Evolutionary conservation across 2,329 filamentous ascomycete genomes (phyloP).

Genomic region (Aspergillus terreus): DNA sequence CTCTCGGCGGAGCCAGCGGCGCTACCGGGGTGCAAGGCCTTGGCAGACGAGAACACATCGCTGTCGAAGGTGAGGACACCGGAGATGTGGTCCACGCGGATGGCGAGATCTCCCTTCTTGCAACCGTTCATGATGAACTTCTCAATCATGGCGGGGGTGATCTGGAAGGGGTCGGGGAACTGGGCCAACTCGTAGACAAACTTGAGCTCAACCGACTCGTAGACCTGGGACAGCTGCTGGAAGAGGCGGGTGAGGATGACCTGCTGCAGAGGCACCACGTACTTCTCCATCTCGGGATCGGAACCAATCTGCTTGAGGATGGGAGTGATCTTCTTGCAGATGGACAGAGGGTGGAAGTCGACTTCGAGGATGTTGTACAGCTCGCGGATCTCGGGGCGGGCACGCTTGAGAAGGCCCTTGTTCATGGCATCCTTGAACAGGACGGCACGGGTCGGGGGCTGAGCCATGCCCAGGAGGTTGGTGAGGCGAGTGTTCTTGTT

Average conservation of each 20-base stretch:
- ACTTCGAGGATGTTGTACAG: constrained; percentile 99
- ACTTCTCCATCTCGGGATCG: constrained; percentile 95
- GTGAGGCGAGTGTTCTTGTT: constrained; percentile 98
- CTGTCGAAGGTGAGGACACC: constrained; percentile 96
- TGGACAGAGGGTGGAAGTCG: constrained; percentile 97
- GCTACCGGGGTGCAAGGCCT: constrained; percentile 82
- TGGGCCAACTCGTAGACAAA: constrained; percentile 92
- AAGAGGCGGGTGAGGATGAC: constrained; percentile 97
- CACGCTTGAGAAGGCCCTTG: constrained; percentile 90
- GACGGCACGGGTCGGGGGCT: constrained; percentile 79
- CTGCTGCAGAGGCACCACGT: constrained; percentile 91
- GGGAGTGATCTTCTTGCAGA: constrained; percentile 98
- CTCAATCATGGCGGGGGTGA: constrained; percentile 85
- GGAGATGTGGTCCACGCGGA: constrained; percentile 92
- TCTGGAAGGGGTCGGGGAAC: constrained; percentile 95
- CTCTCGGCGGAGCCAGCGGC: constrained; percentile 81
- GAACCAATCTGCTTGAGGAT: constrained; percentile 90
- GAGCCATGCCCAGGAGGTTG: constrained; percentile 89
- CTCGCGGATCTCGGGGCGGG: constrained; percentile 89
- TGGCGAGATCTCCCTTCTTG: constrained; percentile 97
- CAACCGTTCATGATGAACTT: constrained; percentile 99
- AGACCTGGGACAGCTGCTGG: constrained; percentile 98
- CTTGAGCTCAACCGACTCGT: constrained; percentile 91
- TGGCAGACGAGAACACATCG: constrained; percentile 95
- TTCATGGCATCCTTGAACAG: constrained; percentile 95